Conservation (phyloP, 1,284 basidiomycete genomes). For the Puccinia horiana region DNA sequence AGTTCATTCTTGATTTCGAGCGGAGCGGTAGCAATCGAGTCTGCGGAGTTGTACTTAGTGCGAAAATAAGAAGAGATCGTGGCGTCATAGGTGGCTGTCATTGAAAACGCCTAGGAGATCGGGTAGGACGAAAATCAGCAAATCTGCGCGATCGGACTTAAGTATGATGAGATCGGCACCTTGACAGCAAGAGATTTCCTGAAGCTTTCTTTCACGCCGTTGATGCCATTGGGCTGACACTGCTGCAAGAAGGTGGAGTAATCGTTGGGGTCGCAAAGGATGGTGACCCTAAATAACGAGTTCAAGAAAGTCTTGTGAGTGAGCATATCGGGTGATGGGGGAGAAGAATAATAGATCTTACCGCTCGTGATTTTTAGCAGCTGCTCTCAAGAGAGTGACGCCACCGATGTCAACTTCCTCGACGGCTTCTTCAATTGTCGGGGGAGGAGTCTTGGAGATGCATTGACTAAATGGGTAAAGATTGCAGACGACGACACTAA, state of each 20-base stretch:
- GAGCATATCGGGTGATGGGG: not conserved
- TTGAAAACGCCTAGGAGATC: slow-evolving; percentile 74
- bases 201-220: slow-evolving; percentile 71
- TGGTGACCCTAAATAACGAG: slow-evolving; percentile 68
- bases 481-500: slow-evolving; percentile 96
- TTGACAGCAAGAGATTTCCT: slow-evolving; percentile 86
- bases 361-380: slow-evolving; percentile 91
- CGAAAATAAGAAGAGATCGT: slow-evolving; percentile 97
- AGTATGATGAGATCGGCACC: slow-evolving; percentile 51
- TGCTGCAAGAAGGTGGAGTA: slow-evolving; percentile 79
- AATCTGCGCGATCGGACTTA: not conserved
- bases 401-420: slow-evolving; percentile 99
- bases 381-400: slow-evolving; percentile 94
- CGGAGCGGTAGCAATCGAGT: slow-evolving; percentile 62
- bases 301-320: not conserved
- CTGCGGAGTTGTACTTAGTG: slow-evolving; percentile 85
- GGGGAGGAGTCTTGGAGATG: slow-evolving; percentile 76
- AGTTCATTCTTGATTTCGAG: slow-evolving; percentile 67
- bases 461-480: slow-evolving; percentile 95
- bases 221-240: slow-evolving; percentile 67
- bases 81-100: slow-evolving; percentile 90
- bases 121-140: not conserved
- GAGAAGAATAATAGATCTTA: slow-evolving; percentile 23
- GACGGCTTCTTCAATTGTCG: slow-evolving; percentile 86
- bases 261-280: slow-evolving; percentile 91